Percentiles rank a stretch among this genome's conserved stretches.
These are phyloP conservation scores for Annona squamosa DNA, from an alignment of 164 flowering plant species.

Conservation along the genomic window DNA sequence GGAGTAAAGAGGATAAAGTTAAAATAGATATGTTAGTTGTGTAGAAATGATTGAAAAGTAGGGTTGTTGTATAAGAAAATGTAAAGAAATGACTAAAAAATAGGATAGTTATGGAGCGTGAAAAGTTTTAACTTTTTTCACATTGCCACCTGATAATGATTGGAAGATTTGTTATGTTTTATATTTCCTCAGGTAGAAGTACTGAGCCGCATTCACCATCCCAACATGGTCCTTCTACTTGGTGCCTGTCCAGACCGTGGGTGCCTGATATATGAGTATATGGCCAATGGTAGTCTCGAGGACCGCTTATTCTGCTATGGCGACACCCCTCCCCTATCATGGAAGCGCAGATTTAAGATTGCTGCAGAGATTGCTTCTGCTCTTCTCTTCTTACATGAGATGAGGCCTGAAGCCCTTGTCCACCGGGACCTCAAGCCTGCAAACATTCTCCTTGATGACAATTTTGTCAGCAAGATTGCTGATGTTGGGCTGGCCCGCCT, in stretches of 20 bases:
- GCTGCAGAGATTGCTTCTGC: constrained; percentile 56
- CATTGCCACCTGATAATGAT: not conserved
- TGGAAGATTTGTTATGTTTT: not conserved
- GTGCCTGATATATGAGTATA: constrained; percentile 46
- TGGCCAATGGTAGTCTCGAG: constrained; percentile 60
- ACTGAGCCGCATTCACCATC: constrained; percentile 49
- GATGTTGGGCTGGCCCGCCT: constrained; percentile 57
- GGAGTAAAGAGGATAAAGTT: no score
- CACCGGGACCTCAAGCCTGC: constrained; percentile 61
- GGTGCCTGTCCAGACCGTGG: constrained; percentile 57
- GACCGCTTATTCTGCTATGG: constrained; percentile 37
- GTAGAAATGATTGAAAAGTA: no score
- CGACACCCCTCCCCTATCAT: constrained; percentile 32
- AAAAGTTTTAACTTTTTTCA: no score
- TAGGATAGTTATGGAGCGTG: no score
- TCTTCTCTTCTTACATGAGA: constrained; percentile 51
- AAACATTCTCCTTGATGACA: constrained; percentile 51
- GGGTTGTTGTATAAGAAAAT: no score
- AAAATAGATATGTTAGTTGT: no score
- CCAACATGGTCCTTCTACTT: constrained; percentile 54
- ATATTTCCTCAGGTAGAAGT: constrained; percentile 37
- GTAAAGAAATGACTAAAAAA: no score
- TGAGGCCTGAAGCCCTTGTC: constrained; percentile 56
- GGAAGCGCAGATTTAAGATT: constrained; percentile 45
- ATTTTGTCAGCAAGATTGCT: constrained; percentile 44